Evolutionary conservation across 2,329 filamentous ascomycete species (phyloP), one percentile per base, ranked within the genome.

Genomic region (Fusarium verticillioides): DNA sequence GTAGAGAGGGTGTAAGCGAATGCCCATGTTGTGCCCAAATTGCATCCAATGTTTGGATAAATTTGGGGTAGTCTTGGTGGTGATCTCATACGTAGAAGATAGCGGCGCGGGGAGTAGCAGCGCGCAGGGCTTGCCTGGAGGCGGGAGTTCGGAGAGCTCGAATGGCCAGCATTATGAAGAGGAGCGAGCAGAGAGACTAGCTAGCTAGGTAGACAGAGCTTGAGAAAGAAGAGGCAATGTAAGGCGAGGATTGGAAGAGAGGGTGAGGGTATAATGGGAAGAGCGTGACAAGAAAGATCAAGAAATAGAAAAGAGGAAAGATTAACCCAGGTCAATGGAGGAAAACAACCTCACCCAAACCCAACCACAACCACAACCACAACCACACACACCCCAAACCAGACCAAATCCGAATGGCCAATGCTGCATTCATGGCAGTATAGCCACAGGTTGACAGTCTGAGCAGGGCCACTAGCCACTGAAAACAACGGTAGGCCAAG

Each of bases 101-200:
- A 76, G 85, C 84, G 67, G 86, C 87, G 82, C 89, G 88, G 79
- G 88, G 87, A 80, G 90, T 88, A 80, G 90, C 88, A 80, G 90
- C 88, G 83, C 92, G 91, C 84, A 95, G 86, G 88, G 90, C 94
- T 87, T 97, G 94, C 85, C 89, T 86, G 84, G 93, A 90, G 84
- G 91, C 89, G 81, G 94, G 92, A 80, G 89, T 89, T 84, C 91
- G 90, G 84, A 95, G 90, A 79, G 91, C 90, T 86, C 94, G 92
- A 83, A 93, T 87, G 85, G 93, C 91, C 85, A 97, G 88, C 95
- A 97, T 97, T 81, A 82, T 93, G 88, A 84, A 77, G 75, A 63
- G 72, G 71, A 75, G 70, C 66, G 62, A 70, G 56, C 63, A 69
- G 53, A 61, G 49, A 59, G 61, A 66, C 54, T 60, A 60, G 66